Percentiles rank a stretch among this genome's conserved stretches.
Conservation (phyloP, 345 rosid genomes). For the Linum usitatissimum region DNA sequence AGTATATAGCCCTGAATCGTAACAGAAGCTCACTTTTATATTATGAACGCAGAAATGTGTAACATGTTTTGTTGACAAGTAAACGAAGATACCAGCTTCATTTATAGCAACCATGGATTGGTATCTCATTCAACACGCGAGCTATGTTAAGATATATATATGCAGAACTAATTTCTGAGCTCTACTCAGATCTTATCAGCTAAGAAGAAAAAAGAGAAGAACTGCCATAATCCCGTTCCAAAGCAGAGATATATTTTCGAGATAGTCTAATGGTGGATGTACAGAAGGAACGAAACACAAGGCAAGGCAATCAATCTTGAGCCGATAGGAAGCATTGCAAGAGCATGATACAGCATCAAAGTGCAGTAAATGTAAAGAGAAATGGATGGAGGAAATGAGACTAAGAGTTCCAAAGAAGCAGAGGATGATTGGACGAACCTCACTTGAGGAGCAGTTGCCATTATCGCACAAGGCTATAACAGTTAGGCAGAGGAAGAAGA, state of each 20-base stretch:
- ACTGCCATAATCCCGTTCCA: too few species aligned
- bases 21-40: constrained; percentile 2
- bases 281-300: neutral
- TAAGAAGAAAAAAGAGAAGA: too few species aligned
- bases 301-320: neutral
- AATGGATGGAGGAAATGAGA: neutral
- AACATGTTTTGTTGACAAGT: neutral
- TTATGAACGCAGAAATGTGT: neutral
- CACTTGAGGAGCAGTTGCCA: neutral
- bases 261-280: neutral
- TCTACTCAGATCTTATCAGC: too few species aligned
- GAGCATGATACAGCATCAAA: neutral
- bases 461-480: neutral
- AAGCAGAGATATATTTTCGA: neutral
- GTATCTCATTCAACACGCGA: too few species aligned
- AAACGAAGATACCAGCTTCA: neutral
- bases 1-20: constrained; percentile 32
- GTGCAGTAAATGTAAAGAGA: neutral
- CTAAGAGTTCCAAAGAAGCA: neutral
- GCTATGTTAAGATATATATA: too few species aligned
- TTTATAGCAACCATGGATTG: too few species aligned
- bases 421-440: neutral
- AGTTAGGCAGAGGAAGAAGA: neutral
- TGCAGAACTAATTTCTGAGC: too few species aligned
- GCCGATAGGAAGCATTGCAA: neutral